Percentiles rank a stretch among this genome's conserved stretches.
Conservation (phyloP, 225 moss, liverwort and hornwort species). For the Antitrichia curtipendula region DNA sequence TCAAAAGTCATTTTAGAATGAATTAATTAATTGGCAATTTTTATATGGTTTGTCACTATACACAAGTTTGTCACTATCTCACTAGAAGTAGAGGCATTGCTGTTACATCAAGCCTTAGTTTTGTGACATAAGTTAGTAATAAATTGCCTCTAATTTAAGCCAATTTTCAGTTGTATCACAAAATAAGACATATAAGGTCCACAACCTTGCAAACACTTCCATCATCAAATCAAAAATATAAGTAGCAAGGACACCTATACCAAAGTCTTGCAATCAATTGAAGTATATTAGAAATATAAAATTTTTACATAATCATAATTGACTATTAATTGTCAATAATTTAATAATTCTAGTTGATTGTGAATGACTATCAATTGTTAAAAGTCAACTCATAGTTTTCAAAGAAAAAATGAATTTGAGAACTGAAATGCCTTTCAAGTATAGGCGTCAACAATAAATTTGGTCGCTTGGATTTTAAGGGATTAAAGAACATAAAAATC, state of each 20-base stretch:
- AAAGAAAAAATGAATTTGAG: not conserved
- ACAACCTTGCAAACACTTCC: not conserved
- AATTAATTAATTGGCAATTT: too few relatives aligned
- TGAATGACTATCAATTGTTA: too few relatives aligned
- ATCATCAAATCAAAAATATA: not conserved
- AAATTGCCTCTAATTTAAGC: not conserved
- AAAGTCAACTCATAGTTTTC: not conserved
- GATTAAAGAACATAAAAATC: not conserved
- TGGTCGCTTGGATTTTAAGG: not conserved
- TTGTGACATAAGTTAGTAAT: fast-evolving
- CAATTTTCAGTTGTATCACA: not conserved
- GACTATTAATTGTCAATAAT: not conserved
- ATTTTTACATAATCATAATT: not conserved
- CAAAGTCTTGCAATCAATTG: not conserved
- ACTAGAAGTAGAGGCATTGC: too few relatives aligned
- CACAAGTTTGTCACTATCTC: too few relatives aligned
- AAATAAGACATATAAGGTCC: not conserved
- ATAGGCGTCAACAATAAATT: fast-evolving
- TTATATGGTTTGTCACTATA: too few relatives aligned
- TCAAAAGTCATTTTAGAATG: too few relatives aligned
- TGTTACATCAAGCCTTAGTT: not conserved
- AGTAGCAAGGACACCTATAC: fast-evolving
- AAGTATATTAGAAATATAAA: not conserved
- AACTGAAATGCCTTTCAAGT: fast-evolving
- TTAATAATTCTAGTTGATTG: too few relatives aligned